Evolutionary conservation across 352 stramenopile genomes (phyloP).

Genomic region (Nothophytophthora sp.): DNA sequence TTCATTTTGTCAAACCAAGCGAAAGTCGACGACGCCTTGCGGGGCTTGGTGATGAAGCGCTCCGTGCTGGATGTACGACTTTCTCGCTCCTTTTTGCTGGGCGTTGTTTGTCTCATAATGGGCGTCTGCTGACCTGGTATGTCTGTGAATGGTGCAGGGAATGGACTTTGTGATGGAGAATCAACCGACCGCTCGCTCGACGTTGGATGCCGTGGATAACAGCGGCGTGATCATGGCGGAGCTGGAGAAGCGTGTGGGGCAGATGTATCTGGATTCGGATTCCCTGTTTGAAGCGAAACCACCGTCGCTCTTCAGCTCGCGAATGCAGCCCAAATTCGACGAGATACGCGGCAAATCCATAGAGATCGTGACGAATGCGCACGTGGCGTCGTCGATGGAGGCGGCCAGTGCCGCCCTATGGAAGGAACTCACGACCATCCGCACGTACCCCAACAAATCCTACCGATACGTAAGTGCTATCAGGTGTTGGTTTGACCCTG

Average conservation of each 20-base stretch:
- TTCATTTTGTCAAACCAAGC: constrained; percentile 15
- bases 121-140: constrained; percentile 1
- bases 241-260: constrained; percentile 14
- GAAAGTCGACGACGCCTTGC: constrained; percentile 16
- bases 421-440: constrained; percentile 23
- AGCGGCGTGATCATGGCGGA: constrained; percentile 23
- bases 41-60: constrained; percentile 12
- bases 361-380: constrained; percentile 19
- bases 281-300: background rate
- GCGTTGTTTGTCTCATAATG: no score
- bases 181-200: background rate
- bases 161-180: constrained; percentile 16
- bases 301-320: constrained; percentile 1
- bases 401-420: constrained; percentile 13
- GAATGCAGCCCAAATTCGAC: constrained; percentile 13
- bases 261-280: constrained; percentile 16
- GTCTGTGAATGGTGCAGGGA: constrained; percentile 8
- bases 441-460: constrained; percentile 22
- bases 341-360: constrained; percentile 1
- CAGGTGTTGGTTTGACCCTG: background rate
- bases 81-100: background rate
- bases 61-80: constrained; percentile 15
- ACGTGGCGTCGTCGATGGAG: constrained; percentile 16
- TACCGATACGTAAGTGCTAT: constrained; percentile 30
- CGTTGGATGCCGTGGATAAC: constrained; percentile 15